These are phyloP conservation scores for Cercospora sp. DNA, from an alignment of 2,329 filamentous ascomycete species.

Conservation along the genomic window DNA sequence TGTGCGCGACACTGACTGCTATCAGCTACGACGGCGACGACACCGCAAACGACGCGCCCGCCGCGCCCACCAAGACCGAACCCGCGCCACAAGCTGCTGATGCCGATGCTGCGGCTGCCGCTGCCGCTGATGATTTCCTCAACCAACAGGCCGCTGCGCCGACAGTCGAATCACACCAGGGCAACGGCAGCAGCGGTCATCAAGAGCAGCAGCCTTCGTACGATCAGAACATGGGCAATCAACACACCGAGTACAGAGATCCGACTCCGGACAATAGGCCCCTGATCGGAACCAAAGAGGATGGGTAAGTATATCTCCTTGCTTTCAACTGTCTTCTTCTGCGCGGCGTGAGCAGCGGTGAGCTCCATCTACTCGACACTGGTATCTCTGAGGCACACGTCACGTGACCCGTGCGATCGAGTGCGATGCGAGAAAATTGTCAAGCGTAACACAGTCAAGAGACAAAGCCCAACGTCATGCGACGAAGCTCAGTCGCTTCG, in stretches of 20 bases:
- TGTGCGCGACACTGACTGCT: conserved; percentile 16
- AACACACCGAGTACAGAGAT: conserved; percentile 35
- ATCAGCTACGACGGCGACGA: conserved; percentile 57
- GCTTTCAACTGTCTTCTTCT: not conserved
- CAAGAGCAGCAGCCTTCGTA: conserved; percentile 28
- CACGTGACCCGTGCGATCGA: not conserved
- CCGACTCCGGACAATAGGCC: conserved; percentile 45
- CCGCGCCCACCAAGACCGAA: conserved; percentile 24
- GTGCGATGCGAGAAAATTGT: not conserved
- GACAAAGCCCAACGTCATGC: not conserved
- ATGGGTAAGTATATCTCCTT: conserved; percentile 68
- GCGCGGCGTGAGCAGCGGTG: conserved; percentile 19
- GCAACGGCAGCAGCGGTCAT: conserved; percentile 26
- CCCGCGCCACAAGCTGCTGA: conserved; percentile 21
- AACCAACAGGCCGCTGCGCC: conserved; percentile 16
- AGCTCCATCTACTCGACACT: not conserved
- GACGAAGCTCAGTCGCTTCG: not conserved
- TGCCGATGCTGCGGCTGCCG: conserved; percentile 18
- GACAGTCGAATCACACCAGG: conserved; percentile 22
- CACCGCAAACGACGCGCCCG: conserved; percentile 51
- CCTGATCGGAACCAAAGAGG: conserved; percentile 76
- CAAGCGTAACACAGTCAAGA: not conserved
- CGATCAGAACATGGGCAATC: conserved; percentile 34
- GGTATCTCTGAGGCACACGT: not conserved
- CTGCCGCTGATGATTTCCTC: conserved; percentile 13